Base-by-base conservation (phyloP, 2,329 filamentous ascomycete genomes). In the Pochonia chlamydosporia region DNA sequence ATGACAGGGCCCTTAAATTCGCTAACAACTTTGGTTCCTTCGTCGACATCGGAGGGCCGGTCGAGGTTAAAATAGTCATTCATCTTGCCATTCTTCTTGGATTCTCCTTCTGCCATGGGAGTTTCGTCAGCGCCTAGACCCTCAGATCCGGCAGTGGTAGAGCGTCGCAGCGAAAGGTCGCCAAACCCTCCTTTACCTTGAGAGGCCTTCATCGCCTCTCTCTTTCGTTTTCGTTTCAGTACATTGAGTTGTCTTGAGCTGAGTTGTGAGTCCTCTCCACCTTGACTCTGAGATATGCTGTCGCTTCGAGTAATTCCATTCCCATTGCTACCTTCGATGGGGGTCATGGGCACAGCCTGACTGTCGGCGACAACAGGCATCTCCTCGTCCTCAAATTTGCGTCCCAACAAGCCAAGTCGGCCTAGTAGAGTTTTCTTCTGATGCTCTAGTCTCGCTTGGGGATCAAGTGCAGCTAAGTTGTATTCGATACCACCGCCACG, bases 161-260 rank as follows among this genome's bases (percentile, higher is more conserved):
- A 78, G 35, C 82, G 76, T 42, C 86, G 76, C 9, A 83, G 69
- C 1, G 89, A 87, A 44, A 99, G 75, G 63, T 99, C 93, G 40
- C 96, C 90, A 41, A 96, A 87, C 1, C 88, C 84, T 45, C 89
- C 85, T 64, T 96, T 97, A 54, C 87, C 92, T 48, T 91, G 78
- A 0, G 78, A 89, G 44, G 92, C 89, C 59, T 89, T 85, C 64
- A 93, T 89, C 3, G 90, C 84, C 57, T 95, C 89, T 57, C 86
- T 82, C 68, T 97, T 99, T 37, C 90, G 83, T 63, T 97, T 96
- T 37, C 93, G 82, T 67, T 97, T 97, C 9, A 99, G 71, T 44
- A 93, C 89, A 60, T 99, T 99, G 18, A 96, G 79, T 60, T 99
- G 93, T 36, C 93, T 82, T 51, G 93, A 92, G 70, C 93, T 97